Evolutionary conservation across 495 filamentous ascomycete species (phyloP).

Genomic region (Podospora comata): DNA sequence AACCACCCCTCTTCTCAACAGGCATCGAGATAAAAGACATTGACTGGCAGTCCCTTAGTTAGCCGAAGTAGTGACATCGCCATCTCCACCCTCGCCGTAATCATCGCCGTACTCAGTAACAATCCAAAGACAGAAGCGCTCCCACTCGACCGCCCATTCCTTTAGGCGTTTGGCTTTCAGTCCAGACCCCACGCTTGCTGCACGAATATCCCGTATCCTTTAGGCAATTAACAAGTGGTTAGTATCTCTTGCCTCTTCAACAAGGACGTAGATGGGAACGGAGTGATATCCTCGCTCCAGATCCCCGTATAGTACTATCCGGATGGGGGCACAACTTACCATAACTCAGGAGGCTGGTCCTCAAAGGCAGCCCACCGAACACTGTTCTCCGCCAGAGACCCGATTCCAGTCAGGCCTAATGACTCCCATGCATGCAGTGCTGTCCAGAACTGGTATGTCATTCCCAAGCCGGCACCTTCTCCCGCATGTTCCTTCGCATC

Average conservation of each 20-base stretch:
- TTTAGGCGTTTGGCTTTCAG: constrained; percentile 66
- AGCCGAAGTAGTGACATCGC: background rate
- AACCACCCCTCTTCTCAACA: background rate
- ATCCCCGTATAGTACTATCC: background rate
- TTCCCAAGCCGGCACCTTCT: constrained; percentile 62
- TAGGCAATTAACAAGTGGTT: background rate
- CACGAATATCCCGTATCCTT: constrained; percentile 63
- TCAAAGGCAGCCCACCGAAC: constrained; percentile 86
- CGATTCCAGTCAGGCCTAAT: constrained; percentile 75
- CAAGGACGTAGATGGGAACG: background rate
- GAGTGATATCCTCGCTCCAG: background rate
- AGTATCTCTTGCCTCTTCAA: background rate
- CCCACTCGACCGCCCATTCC: constrained; percentile 78
- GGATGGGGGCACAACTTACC: constrained; percentile 37
- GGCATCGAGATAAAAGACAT: background rate
- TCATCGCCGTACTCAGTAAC: constrained; percentile 69
- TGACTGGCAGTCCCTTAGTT: background rate
- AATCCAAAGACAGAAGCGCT: constrained; percentile 89
- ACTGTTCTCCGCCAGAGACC: constrained; percentile 86
- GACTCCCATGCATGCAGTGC: constrained; percentile 82
- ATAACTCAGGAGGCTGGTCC: constrained; percentile 65
- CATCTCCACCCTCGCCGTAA: background rate
- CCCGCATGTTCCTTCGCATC: constrained; percentile 74
- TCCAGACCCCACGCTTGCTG: constrained; percentile 71
- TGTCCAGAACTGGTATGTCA: constrained; percentile 92